Conservation (phyloP, 1,139 yeast species). For the Fermentozyma sake region DNA sequence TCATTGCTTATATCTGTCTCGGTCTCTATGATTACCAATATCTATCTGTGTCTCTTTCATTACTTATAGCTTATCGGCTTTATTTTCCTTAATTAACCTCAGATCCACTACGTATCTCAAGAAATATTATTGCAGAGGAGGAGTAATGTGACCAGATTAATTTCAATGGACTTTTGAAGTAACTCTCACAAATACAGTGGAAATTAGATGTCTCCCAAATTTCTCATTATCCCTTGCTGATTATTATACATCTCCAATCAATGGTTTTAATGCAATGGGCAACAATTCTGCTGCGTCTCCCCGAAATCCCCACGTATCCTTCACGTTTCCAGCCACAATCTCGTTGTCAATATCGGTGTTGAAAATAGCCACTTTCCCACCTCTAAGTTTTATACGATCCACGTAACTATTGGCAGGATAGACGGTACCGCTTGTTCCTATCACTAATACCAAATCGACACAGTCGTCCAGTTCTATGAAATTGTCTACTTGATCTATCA, state of each 20-base stretch:
- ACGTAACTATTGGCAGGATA: conserved; percentile 94
- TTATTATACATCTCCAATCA: conserved; percentile 14
- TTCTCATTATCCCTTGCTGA: no score
- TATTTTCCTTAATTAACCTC: no score
- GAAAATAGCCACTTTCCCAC: conserved; percentile 82
- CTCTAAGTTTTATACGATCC: conserved; percentile 64
- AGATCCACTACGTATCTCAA: no score
- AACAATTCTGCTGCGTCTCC: conserved; percentile 78
- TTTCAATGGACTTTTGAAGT: no score
- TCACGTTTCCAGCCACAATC: conserved; percentile 35
- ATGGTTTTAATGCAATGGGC: conserved; percentile 62
- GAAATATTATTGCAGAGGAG: no score
- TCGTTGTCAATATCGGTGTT: conserved; percentile 59
- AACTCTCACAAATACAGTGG: no score
- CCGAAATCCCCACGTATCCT: conserved; percentile 61
- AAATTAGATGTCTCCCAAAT: no score
- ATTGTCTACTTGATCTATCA: conserved; percentile 63
- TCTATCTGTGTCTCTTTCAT: no score
- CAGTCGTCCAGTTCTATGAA: conserved; percentile 52
- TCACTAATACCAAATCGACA: conserved; percentile 72
- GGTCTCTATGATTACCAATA: no score
- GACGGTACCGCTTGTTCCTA: conserved; percentile 81
- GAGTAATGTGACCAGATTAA: no score
- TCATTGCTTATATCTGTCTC: no score
- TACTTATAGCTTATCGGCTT: no score